Evolutionary conservation across 2,329 filamentous ascomycete species (phyloP).

Genomic region (Claviceps sp.): DNA sequence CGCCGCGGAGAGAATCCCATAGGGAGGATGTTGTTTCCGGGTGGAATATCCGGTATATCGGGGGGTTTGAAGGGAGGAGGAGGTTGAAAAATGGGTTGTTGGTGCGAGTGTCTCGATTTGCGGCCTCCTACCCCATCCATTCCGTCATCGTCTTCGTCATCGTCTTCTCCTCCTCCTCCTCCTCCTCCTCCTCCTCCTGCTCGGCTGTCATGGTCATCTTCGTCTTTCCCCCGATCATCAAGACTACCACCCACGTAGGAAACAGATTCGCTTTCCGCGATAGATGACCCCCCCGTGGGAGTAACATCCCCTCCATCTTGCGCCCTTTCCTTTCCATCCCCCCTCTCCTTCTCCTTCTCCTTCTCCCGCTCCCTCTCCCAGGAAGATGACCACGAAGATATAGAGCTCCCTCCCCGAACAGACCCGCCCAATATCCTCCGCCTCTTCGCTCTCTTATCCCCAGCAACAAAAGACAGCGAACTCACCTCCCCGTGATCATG

Average conservation of each 20-base stretch:
- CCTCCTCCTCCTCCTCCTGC: too few relatives aligned
- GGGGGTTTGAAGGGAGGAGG: constrained; percentile 26
- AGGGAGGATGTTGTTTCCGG: constrained; percentile 10
- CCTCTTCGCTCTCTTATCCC: constrained; percentile 9
- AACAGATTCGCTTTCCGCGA: too few relatives aligned
- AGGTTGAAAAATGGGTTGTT: constrained; percentile 24
- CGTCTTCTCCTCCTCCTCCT: background rate
- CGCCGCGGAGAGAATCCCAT: constrained; percentile 24
- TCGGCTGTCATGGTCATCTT: background rate
- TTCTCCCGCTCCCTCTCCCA: too few relatives aligned
- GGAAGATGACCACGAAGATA: background rate
- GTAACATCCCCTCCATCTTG: too few relatives aligned
- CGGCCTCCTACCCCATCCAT: background rate
- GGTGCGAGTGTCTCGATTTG: background rate
- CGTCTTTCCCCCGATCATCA: background rate
- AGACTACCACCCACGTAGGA: too few relatives aligned
- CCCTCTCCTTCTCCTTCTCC: too few relatives aligned
- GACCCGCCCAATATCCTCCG: constrained; percentile 11
- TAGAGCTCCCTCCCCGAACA: constrained; percentile 12
- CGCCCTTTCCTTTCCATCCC: too few relatives aligned
- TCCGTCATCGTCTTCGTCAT: background rate
- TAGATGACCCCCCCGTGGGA: too few relatives aligned
- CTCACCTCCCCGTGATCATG: background rate
- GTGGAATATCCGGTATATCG: constrained; percentile 10
- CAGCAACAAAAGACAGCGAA: background rate